Percentiles rank a stretch among this genome's conserved stretches.
phyloP scores from a whole-genome alignment of 805 yeast genomes.

The Yamadazyma laniorum region DNA sequence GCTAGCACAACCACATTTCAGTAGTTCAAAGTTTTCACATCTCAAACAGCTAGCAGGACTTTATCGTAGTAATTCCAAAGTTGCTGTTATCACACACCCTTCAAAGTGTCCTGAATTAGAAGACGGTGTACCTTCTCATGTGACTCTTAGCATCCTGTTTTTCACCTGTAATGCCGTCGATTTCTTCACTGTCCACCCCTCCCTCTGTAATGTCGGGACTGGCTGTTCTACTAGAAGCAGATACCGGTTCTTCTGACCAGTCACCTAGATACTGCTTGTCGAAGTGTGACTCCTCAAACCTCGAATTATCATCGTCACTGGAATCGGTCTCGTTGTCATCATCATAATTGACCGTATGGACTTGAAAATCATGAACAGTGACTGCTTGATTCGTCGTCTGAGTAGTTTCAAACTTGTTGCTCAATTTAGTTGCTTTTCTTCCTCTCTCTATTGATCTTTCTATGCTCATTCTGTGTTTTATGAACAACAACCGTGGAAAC shows the following conservation, averaged over 20 bases:
- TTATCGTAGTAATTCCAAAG: too few relatives aligned
- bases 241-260: slow-evolving; percentile 9
- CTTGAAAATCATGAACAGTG: background rate
- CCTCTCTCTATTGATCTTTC: slow-evolving; percentile 64
- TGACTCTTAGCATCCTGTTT: too few relatives aligned
- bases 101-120: too few relatives aligned
- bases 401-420: slow-evolving; percentile 2
- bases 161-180: too few relatives aligned
- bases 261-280: slow-evolving; percentile 3
- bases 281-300: slow-evolving; percentile 9
- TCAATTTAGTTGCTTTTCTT: slow-evolving; percentile 25
- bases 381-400: slow-evolving; percentile 14
- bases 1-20: too few relatives aligned
- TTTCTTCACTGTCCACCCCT: too few relatives aligned
- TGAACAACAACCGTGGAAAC: slow-evolving; percentile 64
- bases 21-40: too few relatives aligned
- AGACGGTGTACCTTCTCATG: too few relatives aligned
- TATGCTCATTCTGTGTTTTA: slow-evolving; percentile 61
- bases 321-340: slow-evolving; percentile 16
- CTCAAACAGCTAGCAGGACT: too few relatives aligned
- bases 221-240: slow-evolving; percentile 12
- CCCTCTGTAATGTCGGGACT: slow-evolving; percentile 12
- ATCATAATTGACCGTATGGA: background rate
- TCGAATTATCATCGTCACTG: slow-evolving; percentile 13
- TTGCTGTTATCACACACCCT: too few relatives aligned